Conservation (phyloP, 768 basidiomycete species). For the Pisolithus tinctorius region DNA sequence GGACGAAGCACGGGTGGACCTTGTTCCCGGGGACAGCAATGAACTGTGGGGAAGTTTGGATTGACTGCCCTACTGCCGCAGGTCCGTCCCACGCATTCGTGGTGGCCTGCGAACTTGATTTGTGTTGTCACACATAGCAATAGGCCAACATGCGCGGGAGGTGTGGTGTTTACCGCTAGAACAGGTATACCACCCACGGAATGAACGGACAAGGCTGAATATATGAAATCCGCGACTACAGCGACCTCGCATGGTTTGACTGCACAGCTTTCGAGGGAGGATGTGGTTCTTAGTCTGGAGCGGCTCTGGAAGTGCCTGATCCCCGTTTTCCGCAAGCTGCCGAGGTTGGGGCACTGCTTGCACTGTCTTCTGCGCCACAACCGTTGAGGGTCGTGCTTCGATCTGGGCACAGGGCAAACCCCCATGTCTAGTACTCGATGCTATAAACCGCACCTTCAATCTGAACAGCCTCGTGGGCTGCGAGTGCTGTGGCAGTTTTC, state of each 20-base stretch:
- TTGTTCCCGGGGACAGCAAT: not conserved
- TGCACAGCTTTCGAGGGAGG: constrained; percentile 30
- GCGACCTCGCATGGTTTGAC: constrained; percentile 75
- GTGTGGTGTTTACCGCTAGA: constrained; percentile 26
- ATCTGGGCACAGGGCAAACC: constrained; percentile 38
- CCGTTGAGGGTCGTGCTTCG: not conserved
- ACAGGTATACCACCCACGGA: constrained; percentile 27
- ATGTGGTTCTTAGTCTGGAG: constrained; percentile 35
- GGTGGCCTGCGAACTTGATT: constrained; percentile 46
- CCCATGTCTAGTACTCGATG: constrained; percentile 14
- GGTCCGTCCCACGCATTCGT: constrained; percentile 15
- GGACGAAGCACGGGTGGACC: not conserved
- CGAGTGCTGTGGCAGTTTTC: not conserved
- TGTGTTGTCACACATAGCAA: not conserved
- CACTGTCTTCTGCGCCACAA: constrained; percentile 31
- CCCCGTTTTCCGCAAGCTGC: constrained; percentile 8
- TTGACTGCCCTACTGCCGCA: constrained; percentile 11
- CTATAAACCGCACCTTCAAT: no score
- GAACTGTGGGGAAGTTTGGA: constrained; percentile 7
- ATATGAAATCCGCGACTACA: constrained; percentile 76
- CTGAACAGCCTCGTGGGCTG: no score
- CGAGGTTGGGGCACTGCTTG: constrained; percentile 13
- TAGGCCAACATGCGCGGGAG: not conserved
- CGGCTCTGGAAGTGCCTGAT: constrained; percentile 61
- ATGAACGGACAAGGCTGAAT: constrained; percentile 60